A percentile compares a stretch with the other conserved stretches of the same genome.
These are phyloP conservation scores for Solanum paucissectum DNA, from an alignment of 257 asterid species.

Conservation along the genomic window DNA sequence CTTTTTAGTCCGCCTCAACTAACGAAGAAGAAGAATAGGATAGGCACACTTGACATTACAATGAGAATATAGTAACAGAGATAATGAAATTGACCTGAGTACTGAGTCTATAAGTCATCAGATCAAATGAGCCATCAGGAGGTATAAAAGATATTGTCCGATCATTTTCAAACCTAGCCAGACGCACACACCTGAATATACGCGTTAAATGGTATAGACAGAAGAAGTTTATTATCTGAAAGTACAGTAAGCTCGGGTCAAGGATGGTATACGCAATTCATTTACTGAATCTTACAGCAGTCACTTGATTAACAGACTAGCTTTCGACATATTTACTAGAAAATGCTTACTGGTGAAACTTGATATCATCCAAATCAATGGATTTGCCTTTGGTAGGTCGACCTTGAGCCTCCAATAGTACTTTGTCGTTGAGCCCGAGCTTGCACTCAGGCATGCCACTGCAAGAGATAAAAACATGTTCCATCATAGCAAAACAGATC, in stretches of 20 bases:
- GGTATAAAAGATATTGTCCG: conserved; percentile 95
- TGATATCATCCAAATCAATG: conserved; percentile 95
- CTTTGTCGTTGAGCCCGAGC: conserved; percentile 95
- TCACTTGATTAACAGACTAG: background rate
- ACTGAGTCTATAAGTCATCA: conserved; percentile 97
- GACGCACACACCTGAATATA: conserved; percentile 80
- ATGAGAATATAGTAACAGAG: background rate
- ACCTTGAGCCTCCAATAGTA: conserved; percentile 94
- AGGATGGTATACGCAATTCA: background rate
- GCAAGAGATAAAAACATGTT: conserved; percentile 15
- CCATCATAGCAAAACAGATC: background rate
- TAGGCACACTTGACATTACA: background rate
- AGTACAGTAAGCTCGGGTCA: background rate
- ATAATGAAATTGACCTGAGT: conserved; percentile 59
- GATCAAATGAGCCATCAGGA: conserved; percentile 99
- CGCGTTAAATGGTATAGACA: conserved; percentile 3
- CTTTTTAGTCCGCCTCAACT: background rate
- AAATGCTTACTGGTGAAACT: conserved; percentile 86
- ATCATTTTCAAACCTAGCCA: conserved; percentile 93
- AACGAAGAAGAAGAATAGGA: background rate
- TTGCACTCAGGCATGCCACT: conserved; percentile 99
- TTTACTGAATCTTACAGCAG: background rate
- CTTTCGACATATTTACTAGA: background rate
- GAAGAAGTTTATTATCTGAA: background rate
- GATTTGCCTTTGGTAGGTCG: conserved; percentile 91